Evolutionary conservation across 2,329 filamentous ascomycete genomes (phyloP).

Genomic region (Geosmithia morbida): DNA sequence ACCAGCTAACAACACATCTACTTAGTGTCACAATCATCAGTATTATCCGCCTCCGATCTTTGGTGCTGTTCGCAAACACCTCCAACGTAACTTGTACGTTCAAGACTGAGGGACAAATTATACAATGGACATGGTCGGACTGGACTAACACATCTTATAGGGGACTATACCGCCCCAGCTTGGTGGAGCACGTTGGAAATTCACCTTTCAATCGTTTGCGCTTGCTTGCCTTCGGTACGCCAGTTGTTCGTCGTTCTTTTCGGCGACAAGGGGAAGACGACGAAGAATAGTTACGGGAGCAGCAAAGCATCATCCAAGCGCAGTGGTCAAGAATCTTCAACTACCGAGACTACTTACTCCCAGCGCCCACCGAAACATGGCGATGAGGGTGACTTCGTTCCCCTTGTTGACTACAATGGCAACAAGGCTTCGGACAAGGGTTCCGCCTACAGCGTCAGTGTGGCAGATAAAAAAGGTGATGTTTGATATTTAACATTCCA

Average conservation of each 20-base stretch:
- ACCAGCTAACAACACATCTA: neutral
- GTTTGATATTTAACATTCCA: neutral
- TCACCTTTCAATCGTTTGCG: slow-evolving; percentile 21
- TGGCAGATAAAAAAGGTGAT: neutral
- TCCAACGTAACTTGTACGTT: slow-evolving; percentile 10
- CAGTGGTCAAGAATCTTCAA: neutral
- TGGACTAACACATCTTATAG: slow-evolving; percentile 7
- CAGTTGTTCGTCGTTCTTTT: slow-evolving; percentile 9
- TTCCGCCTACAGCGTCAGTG: neutral
- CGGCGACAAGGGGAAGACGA: neutral
- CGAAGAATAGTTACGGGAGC: neutral
- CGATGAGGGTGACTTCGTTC: slow-evolving; percentile 4
- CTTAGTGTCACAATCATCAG: slow-evolving; percentile 21
- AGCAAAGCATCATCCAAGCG: neutral
- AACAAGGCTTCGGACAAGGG: slow-evolving; percentile 3
- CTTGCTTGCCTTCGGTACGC: slow-evolving; percentile 22
- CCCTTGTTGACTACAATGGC: slow-evolving; percentile 3
- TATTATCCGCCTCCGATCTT: slow-evolving; percentile 18
- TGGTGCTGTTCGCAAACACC: slow-evolving; percentile 11
- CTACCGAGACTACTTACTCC: neutral
- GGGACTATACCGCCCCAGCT: slow-evolving; percentile 14
- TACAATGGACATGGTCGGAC: too few species aligned
- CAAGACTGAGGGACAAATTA: too few species aligned
- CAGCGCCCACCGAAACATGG: slow-evolving; percentile 4
- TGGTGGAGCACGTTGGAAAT: slow-evolving; percentile 26